Evolutionary conservation across 2,329 filamentous ascomycete genomes (phyloP).

Genomic region (Aspergillus sp.): DNA sequence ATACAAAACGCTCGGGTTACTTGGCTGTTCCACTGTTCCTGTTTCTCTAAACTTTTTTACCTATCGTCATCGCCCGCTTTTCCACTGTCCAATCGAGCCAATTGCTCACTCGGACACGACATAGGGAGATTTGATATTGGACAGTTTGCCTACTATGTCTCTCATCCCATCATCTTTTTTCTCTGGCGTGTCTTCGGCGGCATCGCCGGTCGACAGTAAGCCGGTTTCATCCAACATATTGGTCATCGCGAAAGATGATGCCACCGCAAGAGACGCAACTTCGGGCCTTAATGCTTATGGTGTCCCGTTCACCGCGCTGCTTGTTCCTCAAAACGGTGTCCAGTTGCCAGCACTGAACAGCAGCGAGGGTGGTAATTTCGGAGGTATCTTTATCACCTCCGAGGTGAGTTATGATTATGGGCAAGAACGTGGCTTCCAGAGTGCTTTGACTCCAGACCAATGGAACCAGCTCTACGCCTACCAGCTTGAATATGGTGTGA

Average conservation of each 20-base stretch:
- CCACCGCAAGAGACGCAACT: conserved; percentile 43
- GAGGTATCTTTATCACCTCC: conserved; percentile 50
- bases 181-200: conserved; percentile 12
- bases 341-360: conserved; percentile 48
- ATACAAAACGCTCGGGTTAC: not conserved
- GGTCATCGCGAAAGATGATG: conserved; percentile 49
- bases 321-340: conserved; percentile 49
- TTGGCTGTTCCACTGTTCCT: not conserved
- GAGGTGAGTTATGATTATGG: conserved; percentile 52
- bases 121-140: not conserved
- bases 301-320: conserved; percentile 51
- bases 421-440: conserved; percentile 36
- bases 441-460: conserved; percentile 51
- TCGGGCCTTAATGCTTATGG: conserved; percentile 55
- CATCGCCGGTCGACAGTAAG: conserved; percentile 13
- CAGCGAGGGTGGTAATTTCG: conserved; percentile 49
- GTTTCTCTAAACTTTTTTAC: too few species aligned
- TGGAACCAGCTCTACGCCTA: conserved; percentile 53
- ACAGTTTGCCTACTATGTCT: conserved; percentile 15
- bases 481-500: conserved; percentile 51
- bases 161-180: conserved; percentile 12
- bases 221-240: conserved; percentile 43
- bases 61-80: too few species aligned
- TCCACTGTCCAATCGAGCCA: not conserved
- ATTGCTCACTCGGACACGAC: not conserved